These are phyloP conservation scores for Daldinia vernicosa DNA, from an alignment of 495 filamentous ascomycete species.

Conservation along the genomic window DNA sequence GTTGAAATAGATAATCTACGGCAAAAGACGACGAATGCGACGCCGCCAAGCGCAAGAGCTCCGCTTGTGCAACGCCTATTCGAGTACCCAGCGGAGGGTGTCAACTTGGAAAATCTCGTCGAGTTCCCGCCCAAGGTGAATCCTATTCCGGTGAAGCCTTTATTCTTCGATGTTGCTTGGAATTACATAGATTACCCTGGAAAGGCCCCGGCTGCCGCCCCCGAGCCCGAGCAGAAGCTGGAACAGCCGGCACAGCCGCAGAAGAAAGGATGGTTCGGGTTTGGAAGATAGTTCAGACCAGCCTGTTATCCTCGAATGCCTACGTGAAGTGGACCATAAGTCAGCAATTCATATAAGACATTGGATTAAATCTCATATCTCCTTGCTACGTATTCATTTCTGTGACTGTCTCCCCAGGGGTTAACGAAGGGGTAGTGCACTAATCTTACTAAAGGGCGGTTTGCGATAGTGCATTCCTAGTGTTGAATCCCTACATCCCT, in stretches of 20 bases:
- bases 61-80: constrained; percentile 76
- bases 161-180: constrained; percentile 97
- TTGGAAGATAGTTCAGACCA: constrained; percentile 70
- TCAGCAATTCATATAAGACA: constrained; percentile 16
- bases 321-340: constrained; percentile 17
- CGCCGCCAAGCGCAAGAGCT: constrained; percentile 38
- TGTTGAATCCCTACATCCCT: constrained; percentile 27
- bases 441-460: constrained; percentile 10
- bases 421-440: background rate
- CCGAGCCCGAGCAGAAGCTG: constrained; percentile 45
- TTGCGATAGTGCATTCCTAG: constrained; percentile 37
- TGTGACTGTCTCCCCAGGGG: constrained; percentile 2
- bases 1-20: constrained; percentile 76
- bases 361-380: constrained; percentile 15
- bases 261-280: constrained; percentile 89
- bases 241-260: constrained; percentile 59
- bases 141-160: constrained; percentile 88
- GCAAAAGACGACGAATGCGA: constrained; percentile 48
- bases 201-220: constrained; percentile 47
- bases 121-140: constrained; percentile 84
- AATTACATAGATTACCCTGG: constrained; percentile 97
- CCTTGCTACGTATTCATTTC: background rate
- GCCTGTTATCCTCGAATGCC: background rate
- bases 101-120: constrained; percentile 82
- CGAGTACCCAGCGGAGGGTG: constrained; percentile 71